Evolutionary conservation across 2,329 filamentous ascomycete species (phyloP), one percentile per base, ranked within the genome.

Genomic region (Fusarium sp.): DNA sequence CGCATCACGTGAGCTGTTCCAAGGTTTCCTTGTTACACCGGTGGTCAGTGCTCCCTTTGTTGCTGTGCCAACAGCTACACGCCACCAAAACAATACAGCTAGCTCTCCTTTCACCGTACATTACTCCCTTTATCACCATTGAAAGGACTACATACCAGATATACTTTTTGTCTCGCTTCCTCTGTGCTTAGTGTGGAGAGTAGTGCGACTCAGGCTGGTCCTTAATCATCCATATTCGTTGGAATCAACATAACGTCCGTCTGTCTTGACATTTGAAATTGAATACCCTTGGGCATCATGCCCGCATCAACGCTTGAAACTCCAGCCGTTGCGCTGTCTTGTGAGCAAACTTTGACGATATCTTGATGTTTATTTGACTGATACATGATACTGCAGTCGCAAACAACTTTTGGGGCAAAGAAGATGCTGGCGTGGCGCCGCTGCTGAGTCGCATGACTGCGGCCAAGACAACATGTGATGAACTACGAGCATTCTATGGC

Each of bases 361-460:
- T 23, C 43, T 53, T 13, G 21, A 23, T 19, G 37, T 9, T 16
- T 18, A 37, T 23, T 28, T 56, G 18, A 33, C 79, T 80, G 60
- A 79, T 69, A 37, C 25, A 53, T 53, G 37, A 32, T 46, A 38
- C 40, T 44, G 6, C 57, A 95, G 95, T 99, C 86, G 96, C 96
- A 79, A 99, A 99, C 86, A 99, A 99, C 82, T 99, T 99, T 84
- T 99, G 96, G 96, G 96, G 96, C 73, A 98, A 97, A 87, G 96
- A 98, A 82, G 96, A 99, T 87, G 96, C 96, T 58, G 97, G 96
- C 81, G 95, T 99, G 79, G 88, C 88, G 50, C 97, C 96, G 66
- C 90, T 99, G 79, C 88, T 99, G 35, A 94, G 96, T 82, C 96
- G 96, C 80, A 97, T 99, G 94, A 92, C 94, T 80, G 92, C 92